A percentile compares a stretch with the other conserved stretches of the same genome.
Conservation (phyloP, 345 rosid species). For the Xanthoceras sorbifolium region DNA sequence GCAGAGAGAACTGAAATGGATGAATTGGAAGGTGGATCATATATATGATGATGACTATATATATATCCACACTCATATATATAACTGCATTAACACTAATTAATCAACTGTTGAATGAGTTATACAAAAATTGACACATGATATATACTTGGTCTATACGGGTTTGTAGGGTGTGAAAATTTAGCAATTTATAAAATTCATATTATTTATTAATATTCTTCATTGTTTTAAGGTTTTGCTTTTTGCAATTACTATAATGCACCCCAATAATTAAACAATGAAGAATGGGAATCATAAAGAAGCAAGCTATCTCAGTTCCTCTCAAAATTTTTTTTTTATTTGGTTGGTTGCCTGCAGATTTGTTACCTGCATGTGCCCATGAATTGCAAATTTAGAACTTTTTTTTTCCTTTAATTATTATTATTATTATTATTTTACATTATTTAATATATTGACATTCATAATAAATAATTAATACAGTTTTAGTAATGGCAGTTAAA, state of each 20-base stretch:
- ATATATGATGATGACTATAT: not conserved
- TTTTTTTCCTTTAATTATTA: not conserved
- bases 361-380: not conserved
- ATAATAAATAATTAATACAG: not conserved
- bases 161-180: not conserved
- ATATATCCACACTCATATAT: too few species aligned
- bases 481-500: not conserved
- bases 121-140: not conserved
- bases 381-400: not conserved
- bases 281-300: not conserved
- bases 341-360: not conserved
- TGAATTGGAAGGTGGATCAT: too few species aligned
- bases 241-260: constrained; percentile 7
- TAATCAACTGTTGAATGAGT: not conserved
- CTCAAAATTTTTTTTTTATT: not conserved
- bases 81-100: not conserved
- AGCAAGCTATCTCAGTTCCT: not conserved
- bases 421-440: too few species aligned
- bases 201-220: not conserved
- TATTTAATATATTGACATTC: not conserved
- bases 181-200: not conserved
- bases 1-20: constrained; percentile 1
- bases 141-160: not conserved
- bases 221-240: not conserved
- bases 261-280: constrained; percentile 8